phyloP scores from a whole-genome alignment of 768 basidiomycete genomes.

The Imleria badia region DNA sequence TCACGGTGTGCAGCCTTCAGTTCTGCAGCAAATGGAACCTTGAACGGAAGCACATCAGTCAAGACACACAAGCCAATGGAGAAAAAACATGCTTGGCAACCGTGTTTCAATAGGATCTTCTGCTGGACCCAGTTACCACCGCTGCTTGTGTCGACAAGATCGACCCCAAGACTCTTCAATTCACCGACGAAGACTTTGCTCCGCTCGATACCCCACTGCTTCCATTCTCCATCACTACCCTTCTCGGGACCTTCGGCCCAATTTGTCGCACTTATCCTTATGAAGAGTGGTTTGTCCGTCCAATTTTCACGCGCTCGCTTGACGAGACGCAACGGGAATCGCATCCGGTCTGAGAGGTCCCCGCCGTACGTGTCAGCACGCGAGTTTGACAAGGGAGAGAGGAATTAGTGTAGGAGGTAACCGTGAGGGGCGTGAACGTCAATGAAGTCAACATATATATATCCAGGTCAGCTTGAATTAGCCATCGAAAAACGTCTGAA shows the following conservation, averaged over 20 bases:
- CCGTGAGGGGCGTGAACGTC: conserved; percentile 76
- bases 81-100: conserved; percentile 55
- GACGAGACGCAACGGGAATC: conserved; percentile 61
- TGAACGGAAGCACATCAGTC: neutral
- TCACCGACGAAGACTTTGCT: conserved; percentile 56
- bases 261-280: conserved; percentile 65
- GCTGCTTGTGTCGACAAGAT: conserved; percentile 71
- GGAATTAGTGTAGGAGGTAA: conserved; percentile 58
- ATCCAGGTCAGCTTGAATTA: conserved; percentile 7
- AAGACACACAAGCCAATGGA: neutral
- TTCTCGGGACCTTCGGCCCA: conserved; percentile 61
- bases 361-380: conserved; percentile 76
- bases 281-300: conserved; percentile 68
- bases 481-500: neutral
- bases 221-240: conserved; percentile 53
- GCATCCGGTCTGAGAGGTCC: conserved; percentile 67
- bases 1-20: conserved; percentile 61
- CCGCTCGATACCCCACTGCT: conserved; percentile 79
- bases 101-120: conserved; percentile 51
- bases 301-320: conserved; percentile 53
- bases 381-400: conserved; percentile 72
- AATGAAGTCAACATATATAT: conserved; percentile 70
- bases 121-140: conserved; percentile 67
- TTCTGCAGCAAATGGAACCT: conserved; percentile 69
- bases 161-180: conserved; percentile 62